These are phyloP conservation scores for Mycena belliarum DNA, from an alignment of 768 basidiomycete species.

Conservation along the genomic window DNA sequence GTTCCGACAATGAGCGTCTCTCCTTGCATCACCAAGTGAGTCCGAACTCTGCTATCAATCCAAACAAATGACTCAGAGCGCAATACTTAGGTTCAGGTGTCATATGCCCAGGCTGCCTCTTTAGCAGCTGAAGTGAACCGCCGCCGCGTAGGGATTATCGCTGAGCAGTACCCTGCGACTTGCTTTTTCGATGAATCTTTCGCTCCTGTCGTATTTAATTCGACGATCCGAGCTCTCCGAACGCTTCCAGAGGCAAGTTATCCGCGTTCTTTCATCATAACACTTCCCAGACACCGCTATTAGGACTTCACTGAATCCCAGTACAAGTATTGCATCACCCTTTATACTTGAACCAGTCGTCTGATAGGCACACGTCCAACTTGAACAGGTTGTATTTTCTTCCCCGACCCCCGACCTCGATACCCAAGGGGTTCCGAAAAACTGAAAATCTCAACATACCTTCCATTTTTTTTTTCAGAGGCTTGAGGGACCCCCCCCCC, in stretches of 20 bases:
- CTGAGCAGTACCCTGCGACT: conserved; percentile 16
- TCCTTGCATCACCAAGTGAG: conserved; percentile 12
- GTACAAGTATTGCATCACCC: background rate
- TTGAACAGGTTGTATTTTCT: conserved; percentile 27
- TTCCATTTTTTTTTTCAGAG: too few species aligned
- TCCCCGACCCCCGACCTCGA: conserved; percentile 27
- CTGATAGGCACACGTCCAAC: too few species aligned
- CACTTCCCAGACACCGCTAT: background rate
- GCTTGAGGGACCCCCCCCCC: too few species aligned
- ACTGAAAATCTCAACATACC: too few species aligned
- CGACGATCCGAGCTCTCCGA: conserved; percentile 1
- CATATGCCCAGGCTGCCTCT: conserved; percentile 21
- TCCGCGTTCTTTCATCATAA: background rate
- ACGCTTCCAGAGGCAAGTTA: conserved; percentile 13
- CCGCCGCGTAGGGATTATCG: conserved; percentile 14
- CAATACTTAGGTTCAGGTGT: conserved; percentile 7
- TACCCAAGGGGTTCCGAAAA: too few species aligned
- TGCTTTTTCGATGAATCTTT: conserved; percentile 20
- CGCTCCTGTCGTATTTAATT: conserved; percentile 13
- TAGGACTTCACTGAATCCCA: background rate
- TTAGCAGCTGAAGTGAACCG: conserved; percentile 26
- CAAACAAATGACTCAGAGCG: background rate
- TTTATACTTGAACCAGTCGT: too few species aligned
- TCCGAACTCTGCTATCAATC: background rate
- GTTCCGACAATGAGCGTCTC: background rate